phyloP scores from a whole-genome alignment of 805 yeast genomes.

The Barnettozyma wickerhamii region DNA sequence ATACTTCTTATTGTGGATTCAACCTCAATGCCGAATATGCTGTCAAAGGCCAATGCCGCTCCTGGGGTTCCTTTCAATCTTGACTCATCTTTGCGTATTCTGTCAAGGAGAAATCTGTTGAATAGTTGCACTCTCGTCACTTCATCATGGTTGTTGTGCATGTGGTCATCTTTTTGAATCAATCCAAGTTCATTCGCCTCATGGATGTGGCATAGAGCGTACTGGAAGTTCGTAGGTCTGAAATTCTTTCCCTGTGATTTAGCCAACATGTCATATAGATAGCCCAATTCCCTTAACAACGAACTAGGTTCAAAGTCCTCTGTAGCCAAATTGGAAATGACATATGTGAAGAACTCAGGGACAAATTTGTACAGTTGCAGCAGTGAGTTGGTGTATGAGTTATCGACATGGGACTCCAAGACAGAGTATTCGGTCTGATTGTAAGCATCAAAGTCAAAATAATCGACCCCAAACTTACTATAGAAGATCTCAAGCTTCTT shows the following conservation, averaged over 20 bases:
- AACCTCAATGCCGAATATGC: slow-evolving; percentile 38
- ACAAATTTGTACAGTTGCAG: slow-evolving; percentile 77
- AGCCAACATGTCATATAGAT: slow-evolving; percentile 84
- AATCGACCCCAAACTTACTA: slow-evolving; percentile 88
- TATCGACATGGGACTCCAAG: slow-evolving; percentile 81
- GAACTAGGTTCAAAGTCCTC: slow-evolving; percentile 46
- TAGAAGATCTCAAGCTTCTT: slow-evolving; percentile 71
- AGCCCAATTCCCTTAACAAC: slow-evolving; percentile 77
- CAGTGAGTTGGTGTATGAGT: slow-evolving; percentile 72
- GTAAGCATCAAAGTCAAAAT: slow-evolving; percentile 85
- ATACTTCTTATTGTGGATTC: slow-evolving; percentile 37
- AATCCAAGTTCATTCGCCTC: slow-evolving; percentile 52
- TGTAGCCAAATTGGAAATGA: slow-evolving; percentile 50
- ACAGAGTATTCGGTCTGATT: slow-evolving; percentile 76
- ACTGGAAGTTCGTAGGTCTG: slow-evolving; percentile 75
- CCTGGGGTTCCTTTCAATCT: slow-evolving; percentile 20
- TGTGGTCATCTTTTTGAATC: slow-evolving; percentile 38
- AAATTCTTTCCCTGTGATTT: slow-evolving; percentile 78
- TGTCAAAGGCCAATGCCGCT: slow-evolving; percentile 17
- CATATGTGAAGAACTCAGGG: slow-evolving; percentile 66
- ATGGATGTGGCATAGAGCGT: slow-evolving; percentile 40
- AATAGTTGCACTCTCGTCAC: slow-evolving; percentile 43
- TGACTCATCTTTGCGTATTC: slow-evolving; percentile 46
- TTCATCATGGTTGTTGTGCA: slow-evolving; percentile 6
- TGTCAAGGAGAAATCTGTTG: slow-evolving; percentile 53